Base-by-base conservation (phyloP, 192 early-diverging fungal species). In the Entophlyctis luteolus region DNA sequence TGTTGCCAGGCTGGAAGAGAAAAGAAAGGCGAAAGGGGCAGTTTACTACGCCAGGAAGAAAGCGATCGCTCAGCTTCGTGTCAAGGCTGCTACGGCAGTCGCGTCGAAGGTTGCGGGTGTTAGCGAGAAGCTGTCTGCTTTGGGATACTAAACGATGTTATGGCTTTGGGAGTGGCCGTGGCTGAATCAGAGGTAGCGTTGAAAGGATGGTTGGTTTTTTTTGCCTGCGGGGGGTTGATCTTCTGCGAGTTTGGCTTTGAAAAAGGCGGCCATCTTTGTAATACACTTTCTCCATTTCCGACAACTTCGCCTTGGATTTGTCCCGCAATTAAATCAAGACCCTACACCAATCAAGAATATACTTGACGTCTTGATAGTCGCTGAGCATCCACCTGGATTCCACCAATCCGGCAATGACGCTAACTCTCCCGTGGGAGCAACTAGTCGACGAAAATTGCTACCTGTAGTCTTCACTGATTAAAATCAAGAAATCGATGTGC, bases 1-100 rank as follows among this genome's bases (percentile, higher is more conserved):
- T 69, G 91, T 99, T 73, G 87, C 86, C 79, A 87, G 89, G 76
- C 87, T 99, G 63, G 97, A 99, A 84, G 94, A 93, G 82, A 97
- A 99, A 91, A 90, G 97, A 79, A 98, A 97, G 93, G 90, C 89
- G 79, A 90, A 91, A 81, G 78, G 81, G 77, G 79, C 88, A 74
- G 93, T 90, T 70, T 96, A 82, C 87, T 97, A 95, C 84, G 89
- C 95, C 78, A 90, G 89, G 84, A 86, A 86, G 77, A 86, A 84
- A 83, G 78, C 79, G 38, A 49, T 84, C 16, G 66, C 72, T 50
- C 63, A 73, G 50, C 54, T 74, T 38, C 58, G 65, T 33, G 89
- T 85, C 79, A 85, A 93, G 86, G 90, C 89, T 66, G 79, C 81
- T 66, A 81, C 79, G 76, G 88, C 83, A 75, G 83, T 88, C 63